Evolutionary conservation across 2,329 filamentous ascomycete species (phyloP).

Genomic region (Botrytis tulipae): DNA sequence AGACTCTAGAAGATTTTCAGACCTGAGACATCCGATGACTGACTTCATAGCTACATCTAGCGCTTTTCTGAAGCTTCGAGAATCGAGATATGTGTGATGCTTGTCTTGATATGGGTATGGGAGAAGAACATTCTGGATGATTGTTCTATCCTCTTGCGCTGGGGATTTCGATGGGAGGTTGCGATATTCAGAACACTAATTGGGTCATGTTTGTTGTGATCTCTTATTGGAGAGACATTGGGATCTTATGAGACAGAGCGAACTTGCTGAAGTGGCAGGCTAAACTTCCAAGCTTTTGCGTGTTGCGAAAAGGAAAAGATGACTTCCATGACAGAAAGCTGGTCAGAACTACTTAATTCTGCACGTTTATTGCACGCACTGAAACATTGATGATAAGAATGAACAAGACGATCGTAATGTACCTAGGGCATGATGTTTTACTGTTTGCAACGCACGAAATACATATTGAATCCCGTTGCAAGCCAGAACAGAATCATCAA

Average conservation of each 20-base stretch:
- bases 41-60: background rate
- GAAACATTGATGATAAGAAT: background rate
- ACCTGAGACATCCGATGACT: background rate
- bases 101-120: background rate
- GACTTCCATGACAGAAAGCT: background rate
- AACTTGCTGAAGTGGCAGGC: background rate
- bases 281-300: background rate
- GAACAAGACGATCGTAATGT: background rate
- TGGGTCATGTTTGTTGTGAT: background rate
- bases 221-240: background rate
- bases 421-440: background rate
- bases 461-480: background rate
- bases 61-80: background rate
- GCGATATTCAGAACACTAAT: background rate
- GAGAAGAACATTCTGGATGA: background rate
- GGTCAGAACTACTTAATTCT: background rate
- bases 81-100: background rate
- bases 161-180: accelerated
- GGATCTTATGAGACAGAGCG: background rate
- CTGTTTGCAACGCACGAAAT: background rate
- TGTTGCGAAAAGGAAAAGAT: background rate
- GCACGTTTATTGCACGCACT: background rate
- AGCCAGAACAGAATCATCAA: background rate
- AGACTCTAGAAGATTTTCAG: background rate
- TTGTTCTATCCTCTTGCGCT: accelerated